Evolutionary conservation across 2,329 filamentous ascomycete species (phyloP).

Genomic region (Sporothrix pseudoabietina): DNA sequence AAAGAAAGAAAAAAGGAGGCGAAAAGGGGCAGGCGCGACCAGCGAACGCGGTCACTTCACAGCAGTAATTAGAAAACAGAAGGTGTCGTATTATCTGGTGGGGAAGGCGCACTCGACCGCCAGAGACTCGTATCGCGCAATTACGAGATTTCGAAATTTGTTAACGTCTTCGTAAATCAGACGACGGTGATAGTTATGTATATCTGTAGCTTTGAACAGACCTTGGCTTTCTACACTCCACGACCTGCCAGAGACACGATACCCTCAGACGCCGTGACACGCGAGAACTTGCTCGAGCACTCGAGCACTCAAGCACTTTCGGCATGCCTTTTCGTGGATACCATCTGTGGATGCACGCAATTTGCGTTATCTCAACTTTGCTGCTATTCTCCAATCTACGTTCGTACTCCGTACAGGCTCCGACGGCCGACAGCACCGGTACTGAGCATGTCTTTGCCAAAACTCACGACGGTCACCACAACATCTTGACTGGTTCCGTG

Average conservation of each 20-base stretch:
- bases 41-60: not conserved
- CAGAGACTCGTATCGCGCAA: slow-evolving; percentile 11
- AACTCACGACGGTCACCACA: not conserved
- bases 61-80: not conserved
- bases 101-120: slow-evolving; percentile 1
- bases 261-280: not conserved
- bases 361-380: slow-evolving; percentile 20
- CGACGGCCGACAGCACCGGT: not conserved
- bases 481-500: not conserved
- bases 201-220: not conserved
- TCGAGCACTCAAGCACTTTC: not conserved
- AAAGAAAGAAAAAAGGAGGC: not conserved
- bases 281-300: not conserved
- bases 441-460: not conserved
- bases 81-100: slow-evolving; percentile 10
- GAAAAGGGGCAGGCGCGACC: slow-evolving; percentile 17
- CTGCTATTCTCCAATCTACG: not conserved
- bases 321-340: not conserved
- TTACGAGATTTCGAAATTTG: not conserved
- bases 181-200: not conserved
- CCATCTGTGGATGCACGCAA: not conserved
- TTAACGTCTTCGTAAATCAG: not conserved
- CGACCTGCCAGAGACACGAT: not conserved
- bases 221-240: not conserved
- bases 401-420: too few species aligned